A percentile compares a stretch with the other conserved stretches of the same genome.
These are phyloP conservation scores for Grifola frondosa DNA, from an alignment of 1,284 basidiomycete species.

Conservation along the genomic window DNA sequence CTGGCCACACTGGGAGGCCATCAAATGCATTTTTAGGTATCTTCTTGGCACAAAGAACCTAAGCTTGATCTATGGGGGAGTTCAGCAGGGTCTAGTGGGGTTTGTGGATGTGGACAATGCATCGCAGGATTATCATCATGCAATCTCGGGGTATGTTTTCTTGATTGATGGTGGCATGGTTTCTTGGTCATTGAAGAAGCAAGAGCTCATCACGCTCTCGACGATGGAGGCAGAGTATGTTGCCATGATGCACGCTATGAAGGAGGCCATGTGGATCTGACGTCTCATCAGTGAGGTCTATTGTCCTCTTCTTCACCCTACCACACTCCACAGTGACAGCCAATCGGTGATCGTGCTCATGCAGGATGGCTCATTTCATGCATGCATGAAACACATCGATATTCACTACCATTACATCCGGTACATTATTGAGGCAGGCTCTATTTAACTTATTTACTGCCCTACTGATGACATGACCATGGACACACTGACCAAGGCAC, in stretches of 20 bases:
- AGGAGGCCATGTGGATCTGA: too few relatives aligned
- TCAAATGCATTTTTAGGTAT: slow-evolving; percentile 16
- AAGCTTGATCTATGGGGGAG: not conserved
- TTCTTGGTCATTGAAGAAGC: slow-evolving; percentile 32
- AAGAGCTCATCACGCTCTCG: slow-evolving; percentile 21
- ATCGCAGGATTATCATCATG: slow-evolving; percentile 23
- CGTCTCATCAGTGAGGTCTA: too few relatives aligned
- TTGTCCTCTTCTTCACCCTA: too few relatives aligned
- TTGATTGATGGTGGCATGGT: slow-evolving; percentile 25
- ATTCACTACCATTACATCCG: slow-evolving; percentile 34
- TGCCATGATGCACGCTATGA: too few relatives aligned
- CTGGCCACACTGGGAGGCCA: slow-evolving; percentile 15
- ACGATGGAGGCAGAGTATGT: slow-evolving; percentile 9
- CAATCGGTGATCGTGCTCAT: too few relatives aligned
- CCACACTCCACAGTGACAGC: too few relatives aligned
- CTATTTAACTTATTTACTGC: slow-evolving; percentile 17
- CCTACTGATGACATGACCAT: slow-evolving; percentile 23
- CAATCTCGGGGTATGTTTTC: slow-evolving; percentile 28
- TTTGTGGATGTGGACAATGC: slow-evolving; percentile 2
- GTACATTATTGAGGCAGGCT: slow-evolving; percentile 21
- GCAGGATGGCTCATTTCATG: slow-evolving; percentile 12
- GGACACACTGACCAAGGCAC: slow-evolving; percentile 31
- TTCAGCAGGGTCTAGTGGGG: too few relatives aligned
- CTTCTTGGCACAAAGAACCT: slow-evolving; percentile 1
- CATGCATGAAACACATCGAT: slow-evolving; percentile 37